These are phyloP conservation scores for Cytospora piceae DNA, from an alignment of 2,329 filamentous ascomycete species.

Conservation along the genomic window DNA sequence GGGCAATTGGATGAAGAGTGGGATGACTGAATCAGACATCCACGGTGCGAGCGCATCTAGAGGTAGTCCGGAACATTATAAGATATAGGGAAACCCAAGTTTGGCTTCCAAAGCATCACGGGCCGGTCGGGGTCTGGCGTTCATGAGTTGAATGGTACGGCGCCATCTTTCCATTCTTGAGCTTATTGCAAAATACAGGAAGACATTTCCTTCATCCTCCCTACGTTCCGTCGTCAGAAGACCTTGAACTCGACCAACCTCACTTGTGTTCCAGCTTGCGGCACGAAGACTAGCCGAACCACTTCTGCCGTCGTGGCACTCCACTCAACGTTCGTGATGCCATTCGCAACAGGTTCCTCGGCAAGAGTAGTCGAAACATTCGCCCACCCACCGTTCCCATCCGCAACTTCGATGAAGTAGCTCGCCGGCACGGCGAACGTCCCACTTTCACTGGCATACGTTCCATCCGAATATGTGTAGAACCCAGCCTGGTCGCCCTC, in stretches of 20 bases:
- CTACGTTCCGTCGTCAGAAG: slow-evolving; percentile 29
- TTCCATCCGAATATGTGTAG: slow-evolving; percentile 25
- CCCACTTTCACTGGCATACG: slow-evolving; percentile 19
- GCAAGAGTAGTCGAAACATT: slow-evolving; percentile 35
- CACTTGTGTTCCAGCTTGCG: slow-evolving; percentile 38
- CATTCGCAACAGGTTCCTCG: slow-evolving; percentile 39
- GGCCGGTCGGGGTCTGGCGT: slow-evolving; percentile 20
- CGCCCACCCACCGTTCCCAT: slow-evolving; percentile 35
- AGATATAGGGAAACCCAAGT: slow-evolving; percentile 3
- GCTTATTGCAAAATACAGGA: slow-evolving; percentile 16
- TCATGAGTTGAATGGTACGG: slow-evolving; percentile 22
- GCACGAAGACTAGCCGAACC: slow-evolving; percentile 41
- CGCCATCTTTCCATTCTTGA: slow-evolving; percentile 11
- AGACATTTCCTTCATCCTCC: neutral
- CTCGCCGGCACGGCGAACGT: slow-evolving; percentile 36
- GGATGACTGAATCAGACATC: slow-evolving; percentile 67
- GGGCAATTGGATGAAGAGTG: slow-evolving; percentile 97
- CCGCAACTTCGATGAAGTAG: slow-evolving; percentile 38
- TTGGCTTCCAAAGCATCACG: slow-evolving; percentile 7
- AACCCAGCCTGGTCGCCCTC: slow-evolving; percentile 35
- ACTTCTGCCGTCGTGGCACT: slow-evolving; percentile 34
- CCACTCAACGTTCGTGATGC: slow-evolving; percentile 42
- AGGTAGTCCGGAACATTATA: slow-evolving; percentile 7
- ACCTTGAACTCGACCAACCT: slow-evolving; percentile 45
- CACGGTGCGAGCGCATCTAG: neutral